Conservation (phyloP, 2,329 filamentous ascomycete genomes). For the Lasiodiplodia hormozganensis region DNA sequence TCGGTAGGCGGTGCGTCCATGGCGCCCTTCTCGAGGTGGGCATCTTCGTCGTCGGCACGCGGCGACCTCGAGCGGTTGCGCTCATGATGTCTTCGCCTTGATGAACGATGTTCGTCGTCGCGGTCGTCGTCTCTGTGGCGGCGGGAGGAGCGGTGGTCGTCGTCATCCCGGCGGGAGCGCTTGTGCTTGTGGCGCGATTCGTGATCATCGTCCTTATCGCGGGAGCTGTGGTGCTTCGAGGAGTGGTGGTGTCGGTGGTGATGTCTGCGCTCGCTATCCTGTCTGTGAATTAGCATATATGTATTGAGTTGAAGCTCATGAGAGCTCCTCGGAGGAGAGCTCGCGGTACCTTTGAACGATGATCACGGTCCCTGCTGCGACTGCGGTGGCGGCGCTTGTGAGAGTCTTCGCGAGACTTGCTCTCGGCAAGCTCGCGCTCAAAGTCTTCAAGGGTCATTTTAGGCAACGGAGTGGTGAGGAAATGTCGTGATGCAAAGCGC, state of each 20-base stretch:
- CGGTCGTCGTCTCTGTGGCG: conserved; percentile 58
- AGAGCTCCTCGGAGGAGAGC: neutral
- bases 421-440: conserved; percentile 75
- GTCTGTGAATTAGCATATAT: neutral
- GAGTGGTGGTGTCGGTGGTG: conserved; percentile 53
- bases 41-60: conserved; percentile 41
- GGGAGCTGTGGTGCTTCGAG: conserved; percentile 52
- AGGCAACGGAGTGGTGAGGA: neutral
- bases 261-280: conserved; percentile 49
- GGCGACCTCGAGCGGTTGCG: conserved; percentile 15
- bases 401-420: conserved; percentile 61
- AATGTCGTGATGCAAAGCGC: conserved; percentile 3
- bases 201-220: conserved; percentile 57
- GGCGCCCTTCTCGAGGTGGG: conserved; percentile 53
- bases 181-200: conserved; percentile 65
- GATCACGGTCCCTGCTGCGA: conserved; percentile 39
- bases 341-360: conserved; percentile 37
- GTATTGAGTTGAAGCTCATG: neutral
- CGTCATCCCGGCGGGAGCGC: conserved; percentile 64
- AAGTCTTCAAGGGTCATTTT: conserved; percentile 74
- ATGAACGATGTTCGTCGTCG: conserved; percentile 41
- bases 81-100: conserved; percentile 34
- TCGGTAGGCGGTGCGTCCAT: conserved; percentile 50
- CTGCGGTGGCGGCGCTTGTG: conserved; percentile 56
- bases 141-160: conserved; percentile 51